Base-by-base conservation (phyloP, 1,284 basidiomycete species). In the Heterobasidion parviporum region DNA sequence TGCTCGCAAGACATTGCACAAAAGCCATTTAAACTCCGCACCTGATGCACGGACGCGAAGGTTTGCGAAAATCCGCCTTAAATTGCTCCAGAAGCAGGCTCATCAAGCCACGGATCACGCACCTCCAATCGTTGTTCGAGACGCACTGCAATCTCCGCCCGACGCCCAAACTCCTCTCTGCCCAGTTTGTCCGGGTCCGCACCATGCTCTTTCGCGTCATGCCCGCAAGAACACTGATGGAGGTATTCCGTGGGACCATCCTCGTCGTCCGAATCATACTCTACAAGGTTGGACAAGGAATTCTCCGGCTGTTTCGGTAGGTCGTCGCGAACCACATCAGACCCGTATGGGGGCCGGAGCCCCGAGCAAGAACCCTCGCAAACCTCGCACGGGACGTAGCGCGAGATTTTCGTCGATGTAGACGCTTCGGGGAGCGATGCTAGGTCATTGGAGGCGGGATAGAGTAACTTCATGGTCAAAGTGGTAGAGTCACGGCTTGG, bases 91-190 rank as follows among this genome's bases (percentile, higher is more conserved):
- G 18, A 18, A 18, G 33, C 52, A 34, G 36, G 41, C 12, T 8
- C 1, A 52, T n/a, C 15, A 20, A 14, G 36, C 36, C 9, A 18
- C 20, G 44, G 35, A 52, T 52, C 35, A 67, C 72, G 63, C 74
- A 92, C 92, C 80, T 93, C 82, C 46, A 95, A 73, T 54, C 92
- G 68, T 70, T 94, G 91, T 67, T 97, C 94, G 53, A 95, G 77
- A 54, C 90, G 79, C 54, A 90, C 80, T 2, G 92, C 93, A 8
- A 92, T 83, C 61, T 85, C 85, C 50, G 79, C 83, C 67, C 89
- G 78, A 46, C 94, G 79, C 35, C 70, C 71, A 66, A 86, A 85
- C 67, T 91, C 89, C 43, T 78, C 77, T 46, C 69, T 70, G 46
- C 79, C 82, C 38, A 87, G 66, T 50, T 70, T 70, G 16, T 70